These are phyloP conservation scores for Trichosanthes cucumerina DNA, from an alignment of 306 rosid species.

Conservation along the genomic window DNA sequence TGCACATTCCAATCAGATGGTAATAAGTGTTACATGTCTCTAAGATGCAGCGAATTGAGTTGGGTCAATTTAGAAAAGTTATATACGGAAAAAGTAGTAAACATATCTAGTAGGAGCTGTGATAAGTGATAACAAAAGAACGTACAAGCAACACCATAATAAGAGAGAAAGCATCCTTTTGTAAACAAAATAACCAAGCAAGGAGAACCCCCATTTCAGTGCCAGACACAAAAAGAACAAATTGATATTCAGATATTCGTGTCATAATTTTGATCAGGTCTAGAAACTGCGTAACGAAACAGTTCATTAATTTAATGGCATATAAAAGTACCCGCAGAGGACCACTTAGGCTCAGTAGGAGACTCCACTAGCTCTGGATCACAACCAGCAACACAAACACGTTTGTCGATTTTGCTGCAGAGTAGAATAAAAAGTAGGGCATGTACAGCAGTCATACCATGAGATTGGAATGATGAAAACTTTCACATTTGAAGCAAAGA, in stretches of 20 bases:
- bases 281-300: background rate
- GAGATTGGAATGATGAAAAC: background rate
- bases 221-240: background rate
- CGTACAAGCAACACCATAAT: background rate
- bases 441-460: background rate
- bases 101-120: background rate
- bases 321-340: constrained; percentile 46
- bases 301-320: background rate
- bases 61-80: background rate
- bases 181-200: background rate
- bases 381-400: constrained; percentile 56
- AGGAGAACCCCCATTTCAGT: background rate
- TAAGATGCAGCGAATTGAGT: background rate
- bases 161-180: background rate
- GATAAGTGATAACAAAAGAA: background rate
- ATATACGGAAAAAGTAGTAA: background rate
- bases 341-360: constrained; percentile 95
- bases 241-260: background rate
- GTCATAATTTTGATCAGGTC: background rate
- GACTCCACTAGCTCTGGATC: constrained; percentile 69
- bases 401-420: constrained; percentile 52
- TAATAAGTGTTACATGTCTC: background rate
- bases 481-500: background rate
- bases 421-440: background rate
- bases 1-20: constrained; percentile 29